Evolutionary conservation across 345 rosid genomes (phyloP).

Genomic region (Adansonia digitata): DNA sequence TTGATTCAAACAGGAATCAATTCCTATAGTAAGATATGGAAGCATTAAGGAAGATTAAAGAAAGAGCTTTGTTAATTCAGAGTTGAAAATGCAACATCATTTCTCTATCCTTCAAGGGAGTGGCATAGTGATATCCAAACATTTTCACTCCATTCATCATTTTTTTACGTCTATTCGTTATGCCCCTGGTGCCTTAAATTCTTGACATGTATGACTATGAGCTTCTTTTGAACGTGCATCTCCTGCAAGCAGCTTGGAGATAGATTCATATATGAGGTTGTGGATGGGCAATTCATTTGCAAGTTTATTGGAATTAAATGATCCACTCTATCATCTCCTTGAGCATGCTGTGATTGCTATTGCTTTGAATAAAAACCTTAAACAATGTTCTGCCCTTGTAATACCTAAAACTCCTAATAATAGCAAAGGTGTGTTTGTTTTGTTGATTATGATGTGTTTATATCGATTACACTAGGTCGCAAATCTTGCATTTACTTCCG

Average conservation of each 20-base stretch:
- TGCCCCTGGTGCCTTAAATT: neutral
- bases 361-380: neutral
- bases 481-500: too few relatives aligned
- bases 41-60: too few relatives aligned
- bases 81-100: too few relatives aligned
- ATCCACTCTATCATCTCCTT: neutral
- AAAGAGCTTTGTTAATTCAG: too few relatives aligned
- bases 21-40: too few relatives aligned
- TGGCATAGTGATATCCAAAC: too few relatives aligned
- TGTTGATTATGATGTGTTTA: neutral
- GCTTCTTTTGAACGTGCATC: too few relatives aligned
- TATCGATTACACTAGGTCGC: too few relatives aligned
- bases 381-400: neutral
- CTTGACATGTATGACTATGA: slow-evolving; percentile 16
- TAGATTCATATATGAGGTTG: slow-evolving; percentile 67
- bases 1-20: too few relatives aligned
- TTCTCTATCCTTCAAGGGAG: too few relatives aligned
- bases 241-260: slow-evolving; percentile 98
- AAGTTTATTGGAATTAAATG: slow-evolving; percentile 41
- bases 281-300: slow-evolving; percentile 62
- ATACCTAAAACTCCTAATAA: neutral
- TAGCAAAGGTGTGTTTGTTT: neutral
- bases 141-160: too few relatives aligned
- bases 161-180: neutral
- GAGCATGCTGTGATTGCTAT: neutral